Conservation (phyloP, 2,329 filamentous ascomycete genomes). For the Colletotrichum tamarilloi region DNA sequence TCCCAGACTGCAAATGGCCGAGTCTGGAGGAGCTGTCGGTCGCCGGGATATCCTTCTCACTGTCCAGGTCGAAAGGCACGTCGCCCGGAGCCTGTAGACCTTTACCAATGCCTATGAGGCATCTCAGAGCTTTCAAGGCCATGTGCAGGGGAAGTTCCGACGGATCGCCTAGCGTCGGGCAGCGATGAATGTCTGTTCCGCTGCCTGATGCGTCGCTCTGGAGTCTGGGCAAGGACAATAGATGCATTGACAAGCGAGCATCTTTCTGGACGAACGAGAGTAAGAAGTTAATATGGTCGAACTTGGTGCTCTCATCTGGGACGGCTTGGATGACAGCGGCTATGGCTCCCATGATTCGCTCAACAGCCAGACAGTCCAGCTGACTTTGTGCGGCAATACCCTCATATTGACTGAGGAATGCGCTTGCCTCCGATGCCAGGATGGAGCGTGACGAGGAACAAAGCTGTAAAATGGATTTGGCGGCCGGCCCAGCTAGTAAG, state of each 20-base stretch:
- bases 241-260: conserved; percentile 45
- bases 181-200: conserved; percentile 13
- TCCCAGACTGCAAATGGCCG: conserved; percentile 54
- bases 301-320: conserved; percentile 41
- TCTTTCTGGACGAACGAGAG: conserved; percentile 72
- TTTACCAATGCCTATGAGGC: conserved; percentile 76
- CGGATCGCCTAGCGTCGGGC: conserved; percentile 8
- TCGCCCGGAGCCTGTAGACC: conserved; percentile 78
- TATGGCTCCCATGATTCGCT: conserved; percentile 79
- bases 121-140: conserved; percentile 69
- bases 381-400: conserved; percentile 68
- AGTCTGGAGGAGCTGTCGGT: conserved; percentile 39
- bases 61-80: conserved; percentile 74
- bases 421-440: conserved; percentile 73
- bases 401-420: conserved; percentile 79
- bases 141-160: conserved; percentile 61
- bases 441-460: conserved; percentile 80
- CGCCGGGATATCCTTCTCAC: conserved; percentile 46
- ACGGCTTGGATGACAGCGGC: conserved; percentile 81
- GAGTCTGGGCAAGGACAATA: conserved; percentile 40
- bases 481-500: conserved; percentile 73
- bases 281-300: conserved; percentile 64
- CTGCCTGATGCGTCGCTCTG: background rate
- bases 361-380: conserved; percentile 76
- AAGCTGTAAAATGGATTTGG: conserved; percentile 78